Conservation (phyloP, 805 yeast species). For the Monosporozyma servazzii region DNA sequence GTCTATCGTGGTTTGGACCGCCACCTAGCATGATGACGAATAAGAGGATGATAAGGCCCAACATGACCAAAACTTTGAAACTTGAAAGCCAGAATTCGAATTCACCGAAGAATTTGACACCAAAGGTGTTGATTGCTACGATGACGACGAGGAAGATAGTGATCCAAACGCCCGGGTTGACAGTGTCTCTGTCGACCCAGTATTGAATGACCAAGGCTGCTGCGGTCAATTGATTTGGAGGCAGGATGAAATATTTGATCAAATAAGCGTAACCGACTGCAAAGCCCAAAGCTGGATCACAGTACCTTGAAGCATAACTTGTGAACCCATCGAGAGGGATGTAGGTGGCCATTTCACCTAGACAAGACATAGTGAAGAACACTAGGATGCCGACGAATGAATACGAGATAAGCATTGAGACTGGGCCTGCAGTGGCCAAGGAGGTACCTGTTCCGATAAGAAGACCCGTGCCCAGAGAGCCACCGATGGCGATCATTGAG, state of each 20-base stretch:
- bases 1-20: conserved; percentile 62
- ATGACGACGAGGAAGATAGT: conserved; percentile 34
- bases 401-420: conserved; percentile 49
- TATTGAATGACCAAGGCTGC: conserved; percentile 39
- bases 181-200: conserved; percentile 34
- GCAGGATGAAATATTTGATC: conserved; percentile 39
- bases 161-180: conserved; percentile 39
- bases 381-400: conserved; percentile 63
- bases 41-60: conserved; percentile 57
- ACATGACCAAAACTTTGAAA: conserved; percentile 54
- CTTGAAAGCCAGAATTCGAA: conserved; percentile 42
- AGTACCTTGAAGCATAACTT: conserved; percentile 44
- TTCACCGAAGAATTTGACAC: conserved; percentile 40
- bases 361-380: conserved; percentile 55
- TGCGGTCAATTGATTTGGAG: conserved; percentile 40
- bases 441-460: conserved; percentile 71
- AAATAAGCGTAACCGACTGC: conserved; percentile 39
- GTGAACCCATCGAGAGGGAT: conserved; percentile 63
- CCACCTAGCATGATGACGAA: conserved; percentile 69
- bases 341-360: conserved; percentile 63
- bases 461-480: conserved; percentile 75
- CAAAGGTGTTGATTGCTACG: conserved; percentile 30
- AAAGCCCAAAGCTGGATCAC: conserved; percentile 41
- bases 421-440: conserved; percentile 59
- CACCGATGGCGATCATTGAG: conserved; percentile 73